A percentile compares a stretch with the other conserved stretches of the same genome.
These are phyloP conservation scores for Suillus spraguei DNA, from an alignment of 768 basidiomycete species.

Conservation along the genomic window DNA sequence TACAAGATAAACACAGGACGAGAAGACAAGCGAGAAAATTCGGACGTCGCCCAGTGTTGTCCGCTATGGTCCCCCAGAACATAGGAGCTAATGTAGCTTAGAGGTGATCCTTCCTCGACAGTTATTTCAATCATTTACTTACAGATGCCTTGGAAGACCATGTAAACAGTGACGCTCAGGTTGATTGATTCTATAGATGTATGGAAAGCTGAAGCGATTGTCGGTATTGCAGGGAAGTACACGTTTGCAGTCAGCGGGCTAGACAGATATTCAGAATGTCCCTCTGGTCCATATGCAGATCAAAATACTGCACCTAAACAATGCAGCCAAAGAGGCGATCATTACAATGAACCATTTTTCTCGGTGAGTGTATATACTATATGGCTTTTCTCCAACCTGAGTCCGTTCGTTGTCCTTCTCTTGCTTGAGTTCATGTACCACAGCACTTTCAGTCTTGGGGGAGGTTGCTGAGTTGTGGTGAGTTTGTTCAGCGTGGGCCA, in stretches of 20 bases:
- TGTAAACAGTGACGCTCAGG: constrained; percentile 68
- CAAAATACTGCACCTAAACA: constrained; percentile 54
- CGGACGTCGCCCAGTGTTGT: constrained; percentile 63
- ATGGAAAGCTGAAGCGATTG: constrained; percentile 57
- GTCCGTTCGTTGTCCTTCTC: background rate
- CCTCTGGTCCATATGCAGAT: background rate
- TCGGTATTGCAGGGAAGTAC: constrained; percentile 80
- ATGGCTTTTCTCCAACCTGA: constrained; percentile 22
- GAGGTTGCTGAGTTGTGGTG: background rate
- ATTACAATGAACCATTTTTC: constrained; percentile 75
- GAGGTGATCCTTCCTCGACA: background rate
- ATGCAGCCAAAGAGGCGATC: constrained; percentile 54
- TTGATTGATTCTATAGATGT: constrained; percentile 75
- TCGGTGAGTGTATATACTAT: constrained; percentile 51
- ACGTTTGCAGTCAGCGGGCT: constrained; percentile 77
- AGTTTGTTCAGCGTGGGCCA: background rate
- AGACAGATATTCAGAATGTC: constrained; percentile 3
- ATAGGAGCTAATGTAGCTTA: constrained; percentile 49
- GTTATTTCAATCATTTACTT: constrained; percentile 16
- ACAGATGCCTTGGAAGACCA: constrained; percentile 52
- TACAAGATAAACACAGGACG: constrained; percentile 65
- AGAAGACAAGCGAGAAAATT: constrained; percentile 65
- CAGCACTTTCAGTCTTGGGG: background rate
- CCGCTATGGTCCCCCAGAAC: constrained; percentile 65
- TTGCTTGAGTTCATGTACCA: background rate